phyloP scores from a whole-genome alignment of 495 filamentous ascomycete species.

The Cercophora samala region DNA sequence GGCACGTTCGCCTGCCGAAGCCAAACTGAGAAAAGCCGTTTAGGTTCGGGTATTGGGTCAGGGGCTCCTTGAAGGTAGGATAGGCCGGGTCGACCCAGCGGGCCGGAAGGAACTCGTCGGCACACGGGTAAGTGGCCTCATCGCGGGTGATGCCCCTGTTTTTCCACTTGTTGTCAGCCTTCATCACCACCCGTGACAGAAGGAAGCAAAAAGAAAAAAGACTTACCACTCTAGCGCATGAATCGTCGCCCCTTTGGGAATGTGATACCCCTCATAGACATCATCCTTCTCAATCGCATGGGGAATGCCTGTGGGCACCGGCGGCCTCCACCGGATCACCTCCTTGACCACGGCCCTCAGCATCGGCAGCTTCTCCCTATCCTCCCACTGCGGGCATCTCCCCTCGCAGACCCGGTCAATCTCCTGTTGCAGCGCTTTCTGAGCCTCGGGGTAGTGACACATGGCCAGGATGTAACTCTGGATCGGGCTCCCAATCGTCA shows the following conservation, averaged over 20 bases:
- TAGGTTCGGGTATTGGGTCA: constrained; percentile 53
- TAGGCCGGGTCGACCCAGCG: constrained; percentile 51
- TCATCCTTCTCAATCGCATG: constrained; percentile 54
- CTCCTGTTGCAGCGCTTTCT: constrained; percentile 52
- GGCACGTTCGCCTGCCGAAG: constrained; percentile 59
- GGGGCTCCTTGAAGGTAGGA: constrained; percentile 54
- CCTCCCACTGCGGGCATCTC: constrained; percentile 48
- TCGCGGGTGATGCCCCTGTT: constrained; percentile 61
- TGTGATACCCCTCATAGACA: constrained; percentile 54
- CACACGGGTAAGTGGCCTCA: constrained; percentile 53
- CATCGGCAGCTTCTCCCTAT: constrained; percentile 44
- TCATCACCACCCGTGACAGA: not conserved
- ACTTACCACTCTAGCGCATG: constrained; percentile 55
- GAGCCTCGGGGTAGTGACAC: constrained; percentile 57
- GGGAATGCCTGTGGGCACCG: constrained; percentile 53
- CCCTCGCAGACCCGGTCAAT: constrained; percentile 50
- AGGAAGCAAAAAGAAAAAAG: not conserved
- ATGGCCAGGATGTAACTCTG: constrained; percentile 59
- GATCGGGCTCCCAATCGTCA: constrained; percentile 51
- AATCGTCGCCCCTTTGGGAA: constrained; percentile 54
- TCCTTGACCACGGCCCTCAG: constrained; percentile 60
- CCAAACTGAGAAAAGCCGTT: constrained; percentile 56
- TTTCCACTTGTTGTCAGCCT: constrained; percentile 16
- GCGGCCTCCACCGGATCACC: constrained; percentile 57
- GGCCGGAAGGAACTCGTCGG: constrained; percentile 57